Conservation (phyloP, 768 basidiomycete species). For the Neoboletus brunneissimus region DNA sequence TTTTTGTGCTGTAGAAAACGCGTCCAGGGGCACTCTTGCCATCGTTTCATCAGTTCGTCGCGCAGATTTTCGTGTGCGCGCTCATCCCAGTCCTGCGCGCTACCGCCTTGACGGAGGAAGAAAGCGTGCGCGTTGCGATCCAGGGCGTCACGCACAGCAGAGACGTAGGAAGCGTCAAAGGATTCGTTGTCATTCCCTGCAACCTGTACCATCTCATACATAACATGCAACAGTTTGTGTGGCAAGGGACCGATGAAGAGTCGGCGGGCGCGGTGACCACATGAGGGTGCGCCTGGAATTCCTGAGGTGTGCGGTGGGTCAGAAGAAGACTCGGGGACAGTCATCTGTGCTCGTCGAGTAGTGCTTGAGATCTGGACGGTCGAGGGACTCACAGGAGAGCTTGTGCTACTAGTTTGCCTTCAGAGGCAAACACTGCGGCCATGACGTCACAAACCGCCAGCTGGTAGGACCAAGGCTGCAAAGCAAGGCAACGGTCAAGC, state of each 20-base stretch:
- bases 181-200: constrained; percentile 32
- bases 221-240: constrained; percentile 48
- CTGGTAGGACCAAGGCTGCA: too few species aligned
- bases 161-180: constrained; percentile 35
- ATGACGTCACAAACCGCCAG: constrained; percentile 26
- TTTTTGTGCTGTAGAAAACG: constrained; percentile 35
- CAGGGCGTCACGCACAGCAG: constrained; percentile 38
- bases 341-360: constrained; percentile 8
- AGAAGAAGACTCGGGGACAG: constrained; percentile 6
- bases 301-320: neutral
- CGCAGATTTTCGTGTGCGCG: constrained; percentile 46
- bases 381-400: neutral
- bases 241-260: constrained; percentile 79
- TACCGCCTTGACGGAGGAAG: constrained; percentile 64
- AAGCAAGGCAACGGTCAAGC: neutral
- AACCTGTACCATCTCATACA: constrained; percentile 30
- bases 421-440: neutral
- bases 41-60: constrained; percentile 57
- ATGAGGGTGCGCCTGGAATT: neutral
- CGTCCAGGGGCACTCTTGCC: constrained; percentile 71
- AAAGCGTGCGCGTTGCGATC: constrained; percentile 60
- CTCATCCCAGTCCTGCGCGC: constrained; percentile 64
- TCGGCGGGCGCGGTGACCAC: constrained; percentile 40
- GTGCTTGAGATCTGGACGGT: neutral
- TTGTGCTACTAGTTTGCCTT: neutral